Percentiles rank a stretch among this genome's conserved stretches.
phyloP scores from a whole-genome alignment of 495 filamentous ascomycete species.

The Friedmanniomyces endolithicus region DNA sequence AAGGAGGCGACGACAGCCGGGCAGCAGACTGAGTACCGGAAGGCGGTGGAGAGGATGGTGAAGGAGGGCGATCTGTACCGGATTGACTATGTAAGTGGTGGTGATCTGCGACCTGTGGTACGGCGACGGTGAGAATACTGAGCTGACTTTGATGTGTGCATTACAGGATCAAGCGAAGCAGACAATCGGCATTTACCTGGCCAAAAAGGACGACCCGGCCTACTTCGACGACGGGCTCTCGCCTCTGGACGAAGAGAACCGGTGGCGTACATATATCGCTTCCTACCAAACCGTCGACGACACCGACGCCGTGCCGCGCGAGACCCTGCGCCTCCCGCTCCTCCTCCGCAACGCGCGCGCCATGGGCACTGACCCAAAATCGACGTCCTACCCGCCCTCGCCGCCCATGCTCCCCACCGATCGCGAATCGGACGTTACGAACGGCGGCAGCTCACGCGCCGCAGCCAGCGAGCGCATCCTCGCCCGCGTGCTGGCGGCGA shows the following conservation, averaged over 20 bases:
- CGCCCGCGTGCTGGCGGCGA: slow-evolving; percentile 4
- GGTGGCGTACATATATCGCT: slow-evolving; percentile 89
- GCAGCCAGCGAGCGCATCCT: slow-evolving; percentile 13
- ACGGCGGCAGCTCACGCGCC: slow-evolving; percentile 36
- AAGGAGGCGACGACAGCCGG: slow-evolving; percentile 71
- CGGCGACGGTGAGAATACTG: neutral
- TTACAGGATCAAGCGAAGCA: slow-evolving; percentile 34
- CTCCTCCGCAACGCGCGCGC: slow-evolving; percentile 57
- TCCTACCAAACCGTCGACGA: slow-evolving; percentile 77
- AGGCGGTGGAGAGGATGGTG: slow-evolving; percentile 71
- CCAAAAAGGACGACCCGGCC: slow-evolving; percentile 70
- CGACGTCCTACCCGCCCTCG: slow-evolving; percentile 13
- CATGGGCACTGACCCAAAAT: slow-evolving; percentile 30
- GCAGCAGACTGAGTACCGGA: slow-evolving; percentile 72
- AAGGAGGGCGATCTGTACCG: slow-evolving; percentile 86
- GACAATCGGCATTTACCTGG: slow-evolving; percentile 52
- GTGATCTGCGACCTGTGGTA: neutral
- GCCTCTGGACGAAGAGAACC: slow-evolving; percentile 36
- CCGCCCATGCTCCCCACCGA: slow-evolving; percentile 4
- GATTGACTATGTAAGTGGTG: slow-evolving; percentile 62
- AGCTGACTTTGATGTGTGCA: neutral
- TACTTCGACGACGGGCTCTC: slow-evolving; percentile 52
- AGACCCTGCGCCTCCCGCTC: slow-evolving; percentile 45
- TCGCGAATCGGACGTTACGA: slow-evolving; percentile 26
- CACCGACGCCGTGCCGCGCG: slow-evolving; percentile 68